Conservation (phyloP, 768 basidiomycete genomes). For the Lepiota venenata region DNA sequence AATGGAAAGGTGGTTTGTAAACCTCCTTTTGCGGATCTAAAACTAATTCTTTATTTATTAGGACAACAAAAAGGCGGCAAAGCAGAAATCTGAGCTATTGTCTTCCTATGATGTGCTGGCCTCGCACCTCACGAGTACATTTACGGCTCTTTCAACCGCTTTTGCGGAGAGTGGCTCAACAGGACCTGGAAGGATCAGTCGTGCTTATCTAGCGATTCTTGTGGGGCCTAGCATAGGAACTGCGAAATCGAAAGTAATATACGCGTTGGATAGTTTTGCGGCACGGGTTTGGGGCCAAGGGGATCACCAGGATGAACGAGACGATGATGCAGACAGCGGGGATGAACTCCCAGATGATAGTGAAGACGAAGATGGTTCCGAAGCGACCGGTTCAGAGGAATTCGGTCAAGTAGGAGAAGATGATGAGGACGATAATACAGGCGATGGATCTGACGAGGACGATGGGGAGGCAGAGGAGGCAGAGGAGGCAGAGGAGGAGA, state of each 20-base stretch:
- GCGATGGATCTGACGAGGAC: conserved; percentile 10
- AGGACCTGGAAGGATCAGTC: conserved; percentile 15
- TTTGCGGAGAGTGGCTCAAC: conserved; percentile 33
- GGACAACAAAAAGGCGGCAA: conserved; percentile 46
- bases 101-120: conserved; percentile 66
- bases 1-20: conserved; percentile 29
- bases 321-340: conserved; percentile 14
- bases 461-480: conserved; percentile 2
- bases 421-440: conserved; percentile 8
- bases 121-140: conserved; percentile 74
- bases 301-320: conserved; percentile 4
- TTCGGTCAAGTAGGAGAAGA: neutral
- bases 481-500: conserved; percentile 10
- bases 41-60: conserved; percentile 17
- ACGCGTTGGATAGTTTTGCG: conserved; percentile 64
- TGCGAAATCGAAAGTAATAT: conserved; percentile 57
- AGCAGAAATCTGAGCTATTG: conserved; percentile 59
- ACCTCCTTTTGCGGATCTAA: neutral
- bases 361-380: conserved; percentile 18
- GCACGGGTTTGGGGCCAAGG: conserved; percentile 38
- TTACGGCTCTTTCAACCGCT: conserved; percentile 67
- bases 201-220: conserved; percentile 57
- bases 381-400: conserved; percentile 2
- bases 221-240: conserved; percentile 64
- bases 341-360: conserved; percentile 17